Percentiles rank a stretch among this genome's conserved stretches.
Conservation (phyloP, 257 asterid genomes). For the Fraxinus quadrangulata region DNA sequence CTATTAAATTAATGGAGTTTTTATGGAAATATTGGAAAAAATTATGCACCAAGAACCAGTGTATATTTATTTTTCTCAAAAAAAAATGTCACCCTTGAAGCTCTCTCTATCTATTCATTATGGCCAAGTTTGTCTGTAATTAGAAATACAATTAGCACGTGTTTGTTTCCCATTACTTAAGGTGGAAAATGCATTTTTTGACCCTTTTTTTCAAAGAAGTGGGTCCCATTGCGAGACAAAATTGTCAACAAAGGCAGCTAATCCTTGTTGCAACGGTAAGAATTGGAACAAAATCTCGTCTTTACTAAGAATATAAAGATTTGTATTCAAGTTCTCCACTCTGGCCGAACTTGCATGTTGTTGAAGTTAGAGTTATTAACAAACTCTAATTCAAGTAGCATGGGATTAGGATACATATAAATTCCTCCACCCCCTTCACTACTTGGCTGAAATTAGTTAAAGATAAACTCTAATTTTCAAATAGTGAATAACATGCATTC, state of each 20-base stretch:
- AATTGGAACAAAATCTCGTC: neutral
- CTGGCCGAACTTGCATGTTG: neutral
- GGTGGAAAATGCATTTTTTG: no score
- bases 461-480: neutral
- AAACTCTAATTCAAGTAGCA: neutral
- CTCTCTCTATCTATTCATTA: neutral
- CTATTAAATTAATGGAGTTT: neutral
- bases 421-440: neutral
- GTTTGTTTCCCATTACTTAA: no score
- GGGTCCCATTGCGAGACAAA: no score
- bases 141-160: neutral
- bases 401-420: neutral
- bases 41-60: neutral
- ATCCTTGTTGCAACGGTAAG: no score
- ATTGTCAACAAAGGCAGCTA: no score
- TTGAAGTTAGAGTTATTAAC: neutral
- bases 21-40: no score
- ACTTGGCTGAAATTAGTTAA: no score
- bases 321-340: neutral
- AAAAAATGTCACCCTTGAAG: neutral
- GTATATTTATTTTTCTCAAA: neutral
- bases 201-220: no score
- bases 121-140: neutral
- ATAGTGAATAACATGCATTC: slow-evolving; percentile 1
- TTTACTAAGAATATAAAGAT: neutral